phyloP scores from a whole-genome alignment of 2,329 filamentous ascomycete genomes.

The Monilinia vaccinii-corymbosi region DNA sequence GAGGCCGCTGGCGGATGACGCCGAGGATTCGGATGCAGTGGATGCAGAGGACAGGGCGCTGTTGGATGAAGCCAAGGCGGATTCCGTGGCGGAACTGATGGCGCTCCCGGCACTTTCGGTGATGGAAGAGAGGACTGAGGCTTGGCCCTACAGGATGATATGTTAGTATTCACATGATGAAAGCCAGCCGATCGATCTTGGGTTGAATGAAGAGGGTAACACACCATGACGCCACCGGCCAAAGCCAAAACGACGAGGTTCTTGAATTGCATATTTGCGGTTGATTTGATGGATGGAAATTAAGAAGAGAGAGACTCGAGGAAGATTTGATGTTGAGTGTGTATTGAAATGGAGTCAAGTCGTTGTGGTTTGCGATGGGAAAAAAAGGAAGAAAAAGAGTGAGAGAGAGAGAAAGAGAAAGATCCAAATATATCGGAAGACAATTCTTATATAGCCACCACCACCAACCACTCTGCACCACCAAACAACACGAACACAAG shows the following conservation, averaged over 20 bases:
- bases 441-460: no score
- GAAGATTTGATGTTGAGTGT: background rate
- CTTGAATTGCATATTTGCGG: conserved; percentile 26
- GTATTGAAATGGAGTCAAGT: no score
- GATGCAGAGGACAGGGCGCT: background rate
- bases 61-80: background rate
- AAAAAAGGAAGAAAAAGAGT: no score
- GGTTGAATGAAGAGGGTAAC: background rate
- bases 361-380: no score
- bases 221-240: conserved; percentile 19
- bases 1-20: background rate
- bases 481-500: no score
- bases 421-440: no score
- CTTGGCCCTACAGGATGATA: conserved; percentile 14
- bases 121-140: background rate
- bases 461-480: no score
- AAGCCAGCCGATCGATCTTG: no score
- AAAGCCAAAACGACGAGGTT: conserved; percentile 23
- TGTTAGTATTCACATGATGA: background rate
- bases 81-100: background rate
- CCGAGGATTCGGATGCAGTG: background rate
- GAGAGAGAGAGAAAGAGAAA: no score
- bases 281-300: background rate
- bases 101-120: background rate
- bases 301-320: background rate